phyloP scores from a whole-genome alignment of 1,139 yeast species.

The Candida gigantensis region DNA sequence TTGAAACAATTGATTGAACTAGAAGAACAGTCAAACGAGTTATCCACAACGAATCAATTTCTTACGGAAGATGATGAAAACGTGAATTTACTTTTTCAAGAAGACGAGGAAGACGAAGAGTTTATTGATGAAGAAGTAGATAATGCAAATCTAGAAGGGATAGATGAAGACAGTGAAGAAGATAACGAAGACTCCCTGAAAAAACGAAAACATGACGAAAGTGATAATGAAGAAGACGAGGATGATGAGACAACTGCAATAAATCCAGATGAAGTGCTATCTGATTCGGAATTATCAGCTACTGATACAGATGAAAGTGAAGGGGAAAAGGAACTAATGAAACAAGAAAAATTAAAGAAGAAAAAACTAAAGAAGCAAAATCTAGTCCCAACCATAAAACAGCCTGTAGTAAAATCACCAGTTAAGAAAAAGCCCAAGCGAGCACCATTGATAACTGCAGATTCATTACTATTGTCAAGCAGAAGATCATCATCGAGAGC shows the following conservation, averaged over 20 bases:
- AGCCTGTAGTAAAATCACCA: constrained; percentile 19
- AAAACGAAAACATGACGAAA: constrained; percentile 14
- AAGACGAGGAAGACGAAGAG: constrained; percentile 82
- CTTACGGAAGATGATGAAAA: constrained; percentile 69
- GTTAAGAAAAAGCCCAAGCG: constrained; percentile 20
- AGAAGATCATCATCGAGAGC: constrained; percentile 79
- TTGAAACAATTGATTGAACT: constrained; percentile 71
- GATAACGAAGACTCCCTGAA: constrained; percentile 15
- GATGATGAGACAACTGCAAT: constrained; percentile 21
- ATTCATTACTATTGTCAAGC: constrained; percentile 46
- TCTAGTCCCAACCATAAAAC: constrained; percentile 50
- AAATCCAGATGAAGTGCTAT: constrained; percentile 47
- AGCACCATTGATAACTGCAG: constrained; percentile 37
- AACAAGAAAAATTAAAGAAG: constrained; percentile 47
- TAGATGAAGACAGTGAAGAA: constrained; percentile 25
- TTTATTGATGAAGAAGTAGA: constrained; percentile 51
- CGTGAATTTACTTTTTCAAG: constrained; percentile 74
- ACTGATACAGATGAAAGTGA: constrained; percentile 60
- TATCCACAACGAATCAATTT: constrained; percentile 29
- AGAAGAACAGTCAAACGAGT: constrained; percentile 50
- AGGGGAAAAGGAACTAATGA: constrained; percentile 65
- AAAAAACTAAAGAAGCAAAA: constrained; percentile 32
- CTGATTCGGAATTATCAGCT: constrained; percentile 54
- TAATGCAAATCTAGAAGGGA: constrained; percentile 25
- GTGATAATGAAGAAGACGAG: constrained; percentile 17